phyloP scores from a whole-genome alignment of 2,329 filamentous ascomycete species.

The Fusarium nurragi region DNA sequence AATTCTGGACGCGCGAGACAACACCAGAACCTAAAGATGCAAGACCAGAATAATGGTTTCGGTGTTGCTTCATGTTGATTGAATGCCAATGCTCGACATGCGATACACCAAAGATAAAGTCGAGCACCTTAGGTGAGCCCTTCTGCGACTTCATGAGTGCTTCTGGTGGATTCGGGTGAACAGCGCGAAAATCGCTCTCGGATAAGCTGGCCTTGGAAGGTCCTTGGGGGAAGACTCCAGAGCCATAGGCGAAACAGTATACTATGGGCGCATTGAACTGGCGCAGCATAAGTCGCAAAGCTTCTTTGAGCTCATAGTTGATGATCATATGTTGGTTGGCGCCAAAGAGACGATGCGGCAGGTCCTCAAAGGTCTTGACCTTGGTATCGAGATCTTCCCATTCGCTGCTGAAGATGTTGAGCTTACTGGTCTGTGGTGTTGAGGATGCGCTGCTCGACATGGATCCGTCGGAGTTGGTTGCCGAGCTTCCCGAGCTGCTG shows the following conservation, averaged over 20 bases:
- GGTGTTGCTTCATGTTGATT: conserved; percentile 87
- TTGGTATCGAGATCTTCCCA: conserved; percentile 57
- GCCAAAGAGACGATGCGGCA: conserved; percentile 72
- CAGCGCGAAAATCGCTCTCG: conserved; percentile 66
- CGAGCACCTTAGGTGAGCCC: conserved; percentile 93
- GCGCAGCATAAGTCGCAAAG: conserved; percentile 85
- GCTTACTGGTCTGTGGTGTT: conserved; percentile 43
- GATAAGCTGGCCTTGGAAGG: conserved; percentile 62
- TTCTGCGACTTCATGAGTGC: conserved; percentile 87
- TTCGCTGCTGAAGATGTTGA: conserved; percentile 52
- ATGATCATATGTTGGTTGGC: conserved; percentile 97
- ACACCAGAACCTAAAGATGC: conserved; percentile 84
- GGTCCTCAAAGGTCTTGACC: conserved; percentile 56
- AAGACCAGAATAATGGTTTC: conserved; percentile 89
- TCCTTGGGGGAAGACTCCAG: conserved; percentile 91
- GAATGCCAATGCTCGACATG: conserved; percentile 98
- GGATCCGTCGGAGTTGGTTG: conserved; percentile 12
- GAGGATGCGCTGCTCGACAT: conserved; percentile 30
- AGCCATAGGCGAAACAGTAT: conserved; percentile 97
- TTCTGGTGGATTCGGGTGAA: conserved; percentile 83
- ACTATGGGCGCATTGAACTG: conserved; percentile 92
- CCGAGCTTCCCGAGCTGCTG: conserved; percentile 15
- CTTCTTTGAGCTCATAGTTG: conserved; percentile 94
- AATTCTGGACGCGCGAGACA: conserved; percentile 87
- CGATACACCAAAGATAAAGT: conserved; percentile 96